A percentile compares a stretch with the other conserved stretches of the same genome.
Evolutionary conservation across 768 basidiomycete genomes (phyloP).

Genomic region (Mrakia gelida): DNA sequence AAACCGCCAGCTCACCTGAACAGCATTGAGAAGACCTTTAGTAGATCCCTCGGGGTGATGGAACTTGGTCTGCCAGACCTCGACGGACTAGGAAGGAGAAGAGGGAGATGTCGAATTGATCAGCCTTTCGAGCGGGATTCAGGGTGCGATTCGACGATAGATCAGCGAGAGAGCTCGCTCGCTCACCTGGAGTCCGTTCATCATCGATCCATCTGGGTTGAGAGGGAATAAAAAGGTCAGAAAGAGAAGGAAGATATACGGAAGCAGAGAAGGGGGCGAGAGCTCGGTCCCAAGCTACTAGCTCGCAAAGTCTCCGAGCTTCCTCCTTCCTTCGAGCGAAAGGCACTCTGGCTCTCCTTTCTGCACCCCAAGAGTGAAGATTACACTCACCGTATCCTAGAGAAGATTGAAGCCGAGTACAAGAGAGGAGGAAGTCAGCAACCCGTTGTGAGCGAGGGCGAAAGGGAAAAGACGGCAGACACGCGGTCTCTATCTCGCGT

Average conservation of each 20-base stretch:
- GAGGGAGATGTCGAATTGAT: background rate
- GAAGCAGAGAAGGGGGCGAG: background rate
- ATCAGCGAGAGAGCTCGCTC: background rate
- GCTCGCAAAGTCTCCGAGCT: background rate
- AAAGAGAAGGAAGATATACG: background rate
- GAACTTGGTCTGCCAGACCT: slow-evolving; percentile 1
- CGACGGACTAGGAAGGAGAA: background rate
- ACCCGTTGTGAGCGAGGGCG: background rate
- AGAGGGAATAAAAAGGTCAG: background rate
- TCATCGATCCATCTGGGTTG: slow-evolving; percentile 41
- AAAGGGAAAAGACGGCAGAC: no score
- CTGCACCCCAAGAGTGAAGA: background rate
- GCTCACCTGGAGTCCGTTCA: slow-evolving; percentile 29
- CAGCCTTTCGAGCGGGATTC: background rate
- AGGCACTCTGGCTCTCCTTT: background rate
- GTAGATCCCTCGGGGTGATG: slow-evolving; percentile 43
- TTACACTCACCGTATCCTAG: background rate
- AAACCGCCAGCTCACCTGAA: slow-evolving; percentile 50
- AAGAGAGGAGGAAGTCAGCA: background rate
- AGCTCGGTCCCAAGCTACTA: background rate
- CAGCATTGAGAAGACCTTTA: slow-evolving; percentile 70
- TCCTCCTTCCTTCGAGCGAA: background rate
- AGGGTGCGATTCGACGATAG: background rate
- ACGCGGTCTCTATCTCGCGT: background rate
- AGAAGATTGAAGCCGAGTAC: background rate